Percentiles rank a stretch among this genome's conserved stretches.
These are phyloP conservation scores for Paracorniculantispora psalliotae DNA, from an alignment of 2,329 filamentous ascomycete species.

Conservation along the genomic window DNA sequence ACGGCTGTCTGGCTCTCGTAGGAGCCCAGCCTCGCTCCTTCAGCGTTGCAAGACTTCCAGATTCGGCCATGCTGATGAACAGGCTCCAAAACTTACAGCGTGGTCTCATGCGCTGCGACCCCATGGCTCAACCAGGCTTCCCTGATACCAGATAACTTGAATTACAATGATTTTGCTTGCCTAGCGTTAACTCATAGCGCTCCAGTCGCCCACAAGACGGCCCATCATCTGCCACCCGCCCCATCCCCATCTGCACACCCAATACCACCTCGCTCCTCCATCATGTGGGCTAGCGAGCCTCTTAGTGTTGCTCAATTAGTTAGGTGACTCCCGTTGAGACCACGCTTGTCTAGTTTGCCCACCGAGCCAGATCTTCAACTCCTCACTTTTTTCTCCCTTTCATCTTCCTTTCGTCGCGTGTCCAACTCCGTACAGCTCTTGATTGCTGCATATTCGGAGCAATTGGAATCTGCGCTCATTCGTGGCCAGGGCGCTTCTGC, in stretches of 20 bases:
- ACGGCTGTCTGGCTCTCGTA: neutral
- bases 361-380: neutral
- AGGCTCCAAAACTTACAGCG: neutral
- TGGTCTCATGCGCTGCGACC: constrained; percentile 4
- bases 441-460: no score
- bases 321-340: neutral
- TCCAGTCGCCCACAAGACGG: neutral
- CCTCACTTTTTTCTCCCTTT: neutral
- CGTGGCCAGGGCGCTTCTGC: no score
- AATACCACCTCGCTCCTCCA: constrained; percentile 8
- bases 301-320: neutral
- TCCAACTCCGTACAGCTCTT: neutral
- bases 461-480: no score
- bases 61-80: no score
- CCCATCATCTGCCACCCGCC: neutral
- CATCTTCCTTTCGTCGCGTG: neutral
- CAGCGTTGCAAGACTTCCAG: neutral
- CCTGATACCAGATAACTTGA: no score
- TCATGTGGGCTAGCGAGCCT: constrained; percentile 5
- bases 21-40: neutral
- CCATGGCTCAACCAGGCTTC: neutral
- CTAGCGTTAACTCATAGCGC: neutral
- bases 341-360: neutral
- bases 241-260: neutral
- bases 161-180: neutral